Base-by-base conservation (phyloP, 345 rosid species). In the Aegle marmelos region DNA sequence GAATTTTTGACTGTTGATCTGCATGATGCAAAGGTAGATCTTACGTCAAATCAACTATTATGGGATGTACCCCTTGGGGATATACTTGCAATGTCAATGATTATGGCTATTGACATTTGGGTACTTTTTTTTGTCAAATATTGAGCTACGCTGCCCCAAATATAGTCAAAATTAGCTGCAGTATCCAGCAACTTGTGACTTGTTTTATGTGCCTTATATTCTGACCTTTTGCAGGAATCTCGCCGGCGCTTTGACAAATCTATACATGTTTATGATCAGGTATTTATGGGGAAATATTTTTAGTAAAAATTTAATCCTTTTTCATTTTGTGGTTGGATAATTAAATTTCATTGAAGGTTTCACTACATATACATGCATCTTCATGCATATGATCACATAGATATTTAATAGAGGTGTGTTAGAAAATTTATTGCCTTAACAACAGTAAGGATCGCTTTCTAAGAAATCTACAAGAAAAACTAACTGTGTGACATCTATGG, bases 201-300 rank as follows among this genome's bases (percentile, higher is more conserved):
- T 27, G 6, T 65, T 66, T 63, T 31, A 2, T 22, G 11, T 45
- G 1, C 28, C 39, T 74, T 39, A 37, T 45, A 48, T 74, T 16
- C 54, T 64, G 76, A 73, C 59, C 50, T 63, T 62, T 78, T 84
- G 70, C 87, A 92, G 98, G 98, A 94, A 78, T 91, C 94, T 48
- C 94, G 93, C 21, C 85, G 80, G 50, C 92, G 88, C 67, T 88
- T 88, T 82, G 89, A 90, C 80, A 90, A 88, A 82, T 88, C 94
- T 60, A 72, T 76, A 41, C 78, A 83, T 80, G 83, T 86, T 78
- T 94, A 91, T 77, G 94, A 92, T 86, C 98, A 91, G 97, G 98
- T 94, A 89, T 79, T 76, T 24, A 36, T 45, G 41, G 56, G 69
- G 34, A 2, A 57, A 30, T 59, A n/a, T 21, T 41, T 31, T 31